phyloP scores from a whole-genome alignment of 2,329 filamentous ascomycete species.

The Stachybotrys echinatus region DNA sequence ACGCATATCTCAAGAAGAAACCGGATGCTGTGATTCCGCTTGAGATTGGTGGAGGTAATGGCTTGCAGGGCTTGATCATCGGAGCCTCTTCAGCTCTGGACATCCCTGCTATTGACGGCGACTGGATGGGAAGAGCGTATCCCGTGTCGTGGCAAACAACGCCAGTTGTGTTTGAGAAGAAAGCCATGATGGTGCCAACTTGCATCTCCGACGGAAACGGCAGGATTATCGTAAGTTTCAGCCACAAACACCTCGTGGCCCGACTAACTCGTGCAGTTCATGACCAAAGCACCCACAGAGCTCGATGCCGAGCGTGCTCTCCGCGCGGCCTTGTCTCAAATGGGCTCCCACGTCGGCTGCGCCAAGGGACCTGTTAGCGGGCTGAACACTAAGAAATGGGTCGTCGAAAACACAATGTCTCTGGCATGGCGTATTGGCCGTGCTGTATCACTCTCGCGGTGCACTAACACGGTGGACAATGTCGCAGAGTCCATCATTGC shows the following conservation, averaged over 20 bases:
- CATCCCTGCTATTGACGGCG: conserved; percentile 27
- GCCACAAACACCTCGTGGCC: too few species aligned
- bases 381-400: conserved; percentile 23
- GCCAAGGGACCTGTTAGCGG: conserved; percentile 24
- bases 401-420: conserved; percentile 28
- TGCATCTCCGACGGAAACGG: conserved; percentile 11
- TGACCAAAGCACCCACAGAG: conserved; percentile 18
- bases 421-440: conserved; percentile 43
- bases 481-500: conserved; percentile 30
- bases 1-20: conserved; percentile 18
- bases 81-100: conserved; percentile 29
- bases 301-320: conserved; percentile 10
- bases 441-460: conserved; percentile 23
- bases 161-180: conserved; percentile 22
- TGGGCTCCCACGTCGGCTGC: conserved; percentile 25
- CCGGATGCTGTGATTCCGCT: conserved; percentile 16
- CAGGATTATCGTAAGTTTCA: conserved; percentile 15
- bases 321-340: conserved; percentile 11
- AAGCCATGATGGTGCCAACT: conserved; percentile 24
- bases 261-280: conserved; percentile 10
- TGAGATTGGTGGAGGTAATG: conserved; percentile 49
- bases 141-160: conserved; percentile 19
- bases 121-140: conserved; percentile 30
- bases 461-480: conserved; percentile 28
- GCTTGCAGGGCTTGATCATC: conserved; percentile 33